These are phyloP conservation scores for Penicillium sclerotiorum DNA, from an alignment of 2,329 filamentous ascomycete species.

Conservation along the genomic window DNA sequence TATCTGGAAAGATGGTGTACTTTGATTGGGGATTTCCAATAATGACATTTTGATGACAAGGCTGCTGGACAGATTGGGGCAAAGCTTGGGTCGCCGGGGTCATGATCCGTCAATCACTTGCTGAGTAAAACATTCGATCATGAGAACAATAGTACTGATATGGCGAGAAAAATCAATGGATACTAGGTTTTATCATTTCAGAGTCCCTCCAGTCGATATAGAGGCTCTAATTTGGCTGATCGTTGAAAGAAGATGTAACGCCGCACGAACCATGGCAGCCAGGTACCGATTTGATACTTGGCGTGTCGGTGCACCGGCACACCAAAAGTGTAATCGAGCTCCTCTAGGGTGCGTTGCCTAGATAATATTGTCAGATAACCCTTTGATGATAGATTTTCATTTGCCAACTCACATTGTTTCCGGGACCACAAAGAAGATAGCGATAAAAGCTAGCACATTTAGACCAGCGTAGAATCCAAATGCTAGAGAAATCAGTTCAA, in stretches of 20 bases:
- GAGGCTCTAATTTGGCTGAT: slow-evolving; percentile 32
- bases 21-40: neutral
- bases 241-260: slow-evolving; percentile 45
- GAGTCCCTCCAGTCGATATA: slow-evolving; percentile 36
- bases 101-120: neutral
- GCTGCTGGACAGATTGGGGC: neutral
- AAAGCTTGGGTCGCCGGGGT: neutral
- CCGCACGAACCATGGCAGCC: slow-evolving; percentile 52
- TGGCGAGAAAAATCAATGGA: no score
- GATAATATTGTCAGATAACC: neutral
- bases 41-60: neutral
- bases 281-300: slow-evolving; percentile 41
- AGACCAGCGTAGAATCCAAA: slow-evolving; percentile 53
- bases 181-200: neutral
- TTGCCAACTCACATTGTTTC: slow-evolving; percentile 41
- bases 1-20: no score
- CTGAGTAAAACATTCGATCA: neutral
- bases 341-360: slow-evolving; percentile 31
- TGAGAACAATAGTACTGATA: no score
- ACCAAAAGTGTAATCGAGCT: slow-evolving; percentile 52
- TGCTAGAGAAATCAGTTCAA: slow-evolving; percentile 19
- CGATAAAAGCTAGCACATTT: slow-evolving; percentile 50
- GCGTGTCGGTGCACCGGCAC: slow-evolving; percentile 46
- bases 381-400: neutral
- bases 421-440: slow-evolving; percentile 46